phyloP scores from a whole-genome alignment of 2,329 filamentous ascomycete species.

The Graphilbum sp. region DNA sequence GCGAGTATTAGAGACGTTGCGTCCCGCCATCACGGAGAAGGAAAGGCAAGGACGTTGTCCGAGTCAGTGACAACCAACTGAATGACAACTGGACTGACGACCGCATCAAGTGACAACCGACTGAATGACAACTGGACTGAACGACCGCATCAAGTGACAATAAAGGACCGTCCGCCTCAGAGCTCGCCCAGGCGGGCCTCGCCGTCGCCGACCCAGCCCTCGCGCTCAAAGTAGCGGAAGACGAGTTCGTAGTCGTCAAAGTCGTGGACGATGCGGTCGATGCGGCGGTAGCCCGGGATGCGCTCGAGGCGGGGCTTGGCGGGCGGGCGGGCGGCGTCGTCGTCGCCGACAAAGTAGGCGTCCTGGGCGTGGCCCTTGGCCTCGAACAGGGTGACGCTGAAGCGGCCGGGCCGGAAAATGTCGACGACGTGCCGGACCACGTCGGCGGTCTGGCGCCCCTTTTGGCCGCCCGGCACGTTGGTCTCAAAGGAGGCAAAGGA shows the following conservation, averaged over 20 bases:
- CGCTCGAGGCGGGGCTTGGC: constrained; percentile 48
- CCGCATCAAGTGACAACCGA: too few species aligned
- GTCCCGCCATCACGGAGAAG: too few species aligned
- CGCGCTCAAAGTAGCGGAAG: constrained; percentile 88
- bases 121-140: too few species aligned
- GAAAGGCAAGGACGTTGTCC: too few species aligned
- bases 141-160: too few species aligned
- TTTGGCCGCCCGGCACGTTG: constrained; percentile 82
- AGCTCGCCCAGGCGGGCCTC: constrained; percentile 36
- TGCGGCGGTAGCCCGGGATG: constrained; percentile 70
- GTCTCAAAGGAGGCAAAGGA: constrained; percentile 98
- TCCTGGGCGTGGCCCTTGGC: constrained; percentile 41
- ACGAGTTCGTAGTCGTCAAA: constrained; percentile 94
- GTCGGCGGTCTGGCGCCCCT: constrained; percentile 73
- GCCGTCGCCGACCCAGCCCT: constrained; percentile 51
- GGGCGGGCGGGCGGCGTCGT: constrained; percentile 17
- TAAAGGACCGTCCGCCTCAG: too few species aligned
- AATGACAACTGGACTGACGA: too few species aligned
- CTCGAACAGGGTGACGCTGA: constrained; percentile 93
- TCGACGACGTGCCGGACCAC: constrained; percentile 85
- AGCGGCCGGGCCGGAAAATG: constrained; percentile 96
- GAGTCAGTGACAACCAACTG: too few species aligned
- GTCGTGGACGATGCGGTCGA: constrained; percentile 93
- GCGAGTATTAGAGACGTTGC: too few species aligned
- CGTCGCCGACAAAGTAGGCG: constrained; percentile 10